Conservation (phyloP, 305 asterid species). For the Plantago coronopus region DNA sequence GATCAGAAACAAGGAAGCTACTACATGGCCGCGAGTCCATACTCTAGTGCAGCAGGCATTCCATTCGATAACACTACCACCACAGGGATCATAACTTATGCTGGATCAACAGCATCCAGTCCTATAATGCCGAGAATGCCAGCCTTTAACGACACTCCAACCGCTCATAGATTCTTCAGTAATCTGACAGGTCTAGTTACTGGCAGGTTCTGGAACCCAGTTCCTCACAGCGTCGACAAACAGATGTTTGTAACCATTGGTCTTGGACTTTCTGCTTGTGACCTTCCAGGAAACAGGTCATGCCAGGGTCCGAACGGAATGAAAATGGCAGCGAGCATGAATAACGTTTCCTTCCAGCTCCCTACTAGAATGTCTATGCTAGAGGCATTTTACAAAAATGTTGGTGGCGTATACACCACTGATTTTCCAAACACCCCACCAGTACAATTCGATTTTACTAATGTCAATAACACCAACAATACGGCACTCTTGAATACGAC, state of each 20-base stretch:
- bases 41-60: slow-evolving; percentile 32
- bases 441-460: slow-evolving; percentile 46
- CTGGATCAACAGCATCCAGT: slow-evolving; percentile 21
- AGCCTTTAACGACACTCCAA: slow-evolving; percentile 60
- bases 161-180: slow-evolving; percentile 43
- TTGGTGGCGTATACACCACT: slow-evolving; percentile 44
- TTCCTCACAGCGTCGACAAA: slow-evolving; percentile 38
- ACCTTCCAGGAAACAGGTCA: slow-evolving; percentile 29
- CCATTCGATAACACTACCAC: slow-evolving; percentile 45
- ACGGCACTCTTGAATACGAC: slow-evolving; percentile 33
- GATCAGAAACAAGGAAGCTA: slow-evolving; percentile 37
- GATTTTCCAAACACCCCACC: slow-evolving; percentile 57
- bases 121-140: slow-evolving; percentile 56
- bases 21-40: slow-evolving; percentile 60
- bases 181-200: slow-evolving; percentile 45
- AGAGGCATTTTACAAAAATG: slow-evolving; percentile 42
- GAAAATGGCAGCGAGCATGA: slow-evolving; percentile 56
- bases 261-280: slow-evolving; percentile 40
- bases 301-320: slow-evolving; percentile 43
- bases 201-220: slow-evolving; percentile 41
- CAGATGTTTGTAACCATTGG: slow-evolving; percentile 51
- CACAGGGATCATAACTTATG: slow-evolving; percentile 41
- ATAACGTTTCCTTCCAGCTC: slow-evolving; percentile 52
- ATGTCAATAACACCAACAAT: slow-evolving; percentile 25
- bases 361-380: slow-evolving; percentile 46